These are phyloP conservation scores for Ustilago esculenta DNA, from an alignment of 1,284 basidiomycete species.

Conservation along the genomic window DNA sequence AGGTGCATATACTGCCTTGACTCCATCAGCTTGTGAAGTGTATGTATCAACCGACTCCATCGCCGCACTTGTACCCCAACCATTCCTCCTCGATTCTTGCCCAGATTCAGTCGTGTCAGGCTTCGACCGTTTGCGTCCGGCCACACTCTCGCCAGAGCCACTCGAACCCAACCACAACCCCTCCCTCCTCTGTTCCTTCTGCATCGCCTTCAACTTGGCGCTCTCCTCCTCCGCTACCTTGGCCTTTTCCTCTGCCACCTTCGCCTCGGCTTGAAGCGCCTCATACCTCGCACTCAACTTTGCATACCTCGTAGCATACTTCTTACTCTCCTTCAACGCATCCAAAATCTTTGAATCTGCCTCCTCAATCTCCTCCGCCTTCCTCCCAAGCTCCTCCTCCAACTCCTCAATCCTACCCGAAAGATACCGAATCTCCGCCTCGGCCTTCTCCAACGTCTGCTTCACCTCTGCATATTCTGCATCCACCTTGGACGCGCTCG, in stretches of 20 bases:
- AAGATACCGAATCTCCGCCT: slow-evolving; percentile 23
- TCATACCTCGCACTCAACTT: slow-evolving; percentile 27
- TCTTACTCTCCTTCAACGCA: slow-evolving; percentile 56
- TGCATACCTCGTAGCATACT: slow-evolving; percentile 30
- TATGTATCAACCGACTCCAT: too few species aligned
- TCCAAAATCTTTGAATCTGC: slow-evolving; percentile 56
- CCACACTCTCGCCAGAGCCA: neutral
- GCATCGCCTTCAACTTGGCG: neutral
- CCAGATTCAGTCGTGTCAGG: slow-evolving; percentile 21
- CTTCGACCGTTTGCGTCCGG: slow-evolving; percentile 26
- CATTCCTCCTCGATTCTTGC: slow-evolving; percentile 2
- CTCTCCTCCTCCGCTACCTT: neutral
- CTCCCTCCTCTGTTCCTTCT: neutral
- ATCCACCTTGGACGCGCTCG: too few species aligned
- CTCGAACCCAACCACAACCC: neutral
- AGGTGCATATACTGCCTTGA: slow-evolving; percentile 25
- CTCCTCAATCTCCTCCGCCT: slow-evolving; percentile 59
- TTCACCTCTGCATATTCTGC: neutral
- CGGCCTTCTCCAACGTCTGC: neutral
- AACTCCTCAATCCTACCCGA: slow-evolving; percentile 34
- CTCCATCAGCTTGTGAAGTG: too few species aligned
- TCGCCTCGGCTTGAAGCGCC: slow-evolving; percentile 17
- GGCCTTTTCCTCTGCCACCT: neutral
- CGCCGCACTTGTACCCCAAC: too few species aligned
- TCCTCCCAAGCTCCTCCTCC: slow-evolving; percentile 49